Evolutionary conservation across 106 monocot genomes (phyloP), one percentile per base, ranked within the genome.

Genomic region (Agapanthus africanus): DNA sequence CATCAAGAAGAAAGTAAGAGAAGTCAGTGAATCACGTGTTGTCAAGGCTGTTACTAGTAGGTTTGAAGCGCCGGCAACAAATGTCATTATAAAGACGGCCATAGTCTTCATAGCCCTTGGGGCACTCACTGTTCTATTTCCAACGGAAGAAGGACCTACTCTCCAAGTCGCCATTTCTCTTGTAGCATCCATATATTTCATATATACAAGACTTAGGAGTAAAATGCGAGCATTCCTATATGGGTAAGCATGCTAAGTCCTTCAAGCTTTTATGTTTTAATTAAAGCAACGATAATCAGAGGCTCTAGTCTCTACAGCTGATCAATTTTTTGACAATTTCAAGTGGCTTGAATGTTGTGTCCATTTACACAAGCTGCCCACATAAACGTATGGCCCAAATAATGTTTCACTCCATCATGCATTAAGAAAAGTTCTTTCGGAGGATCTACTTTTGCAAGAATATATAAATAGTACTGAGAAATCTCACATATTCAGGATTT

Each of bases 71-170:
- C 95, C 95, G 64, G 65, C 84, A 22, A 73, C 28, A 14, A 81
- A 77, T 42, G 22, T 84, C 73, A 77, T 91, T 54, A 57, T 86
- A 71, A 91, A 97, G 91, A 91, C 91, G 22, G 47, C 84, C 14
- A 63, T 72, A 46, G 68, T 81, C 23, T 97, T 91, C 37, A 16
- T 82, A n/a, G 67, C 70, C 21, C 91, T 97, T 54, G 95, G 84
- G 68, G 72, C 75, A 19, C 88, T 97, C 31, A 97, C 88, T 36
- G 82, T 86, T 66, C 62, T 84, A 34, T 97, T 91, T 82, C 95
- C 95, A 25, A 91, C 95, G 26, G 95, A 97, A 83, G 95, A 97
- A 77, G 95, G 95, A 22, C 95, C 95, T 59, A 97, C 95, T 63
- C 80, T 91, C 54, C 95, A 97, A 89, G 95, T 97, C 25, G 84